Evolutionary conservation across 2,329 filamentous ascomycete species (phyloP).

Genomic region (Aspergillus melleus): DNA sequence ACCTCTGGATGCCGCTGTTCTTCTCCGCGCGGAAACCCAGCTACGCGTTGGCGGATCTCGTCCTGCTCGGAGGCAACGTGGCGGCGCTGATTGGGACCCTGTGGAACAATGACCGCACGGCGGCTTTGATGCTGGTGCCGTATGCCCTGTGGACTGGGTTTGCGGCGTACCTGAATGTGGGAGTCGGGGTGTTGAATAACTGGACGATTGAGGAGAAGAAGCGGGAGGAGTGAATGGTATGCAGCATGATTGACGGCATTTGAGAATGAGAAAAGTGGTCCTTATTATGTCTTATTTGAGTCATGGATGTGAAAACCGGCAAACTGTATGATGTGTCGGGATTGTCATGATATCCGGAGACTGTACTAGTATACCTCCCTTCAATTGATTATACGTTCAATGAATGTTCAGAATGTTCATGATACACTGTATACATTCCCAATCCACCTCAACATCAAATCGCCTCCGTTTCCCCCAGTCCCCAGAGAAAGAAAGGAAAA

Average conservation of each 20-base stretch:
- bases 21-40: constrained; percentile 74
- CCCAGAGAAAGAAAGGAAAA: no score
- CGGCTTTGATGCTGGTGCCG: constrained; percentile 73
- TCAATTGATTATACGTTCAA: neutral
- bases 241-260: neutral
- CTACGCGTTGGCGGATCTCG: constrained; percentile 72
- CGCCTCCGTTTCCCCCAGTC: no score
- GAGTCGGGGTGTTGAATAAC: constrained; percentile 66
- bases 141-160: constrained; percentile 87
- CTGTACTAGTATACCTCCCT: neutral
- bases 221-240: constrained; percentile 2
- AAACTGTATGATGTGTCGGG: neutral
- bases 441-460: no score
- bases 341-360: neutral
- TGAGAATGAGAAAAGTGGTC: no score
- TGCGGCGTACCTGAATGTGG: constrained; percentile 78
- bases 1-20: constrained; percentile 91
- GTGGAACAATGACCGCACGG: constrained; percentile 69
- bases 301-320: no score
- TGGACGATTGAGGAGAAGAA: constrained; percentile 50
- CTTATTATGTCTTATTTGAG: no score
- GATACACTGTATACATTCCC: neutral
- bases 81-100: constrained; percentile 75
- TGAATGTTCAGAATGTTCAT: neutral
- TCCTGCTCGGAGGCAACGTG: constrained; percentile 69